Percentiles rank a stretch among this genome's conserved stretches.
These are phyloP conservation scores for Termitomyces sp. DNA, from an alignment of 768 basidiomycete species.

Conservation along the genomic window DNA sequence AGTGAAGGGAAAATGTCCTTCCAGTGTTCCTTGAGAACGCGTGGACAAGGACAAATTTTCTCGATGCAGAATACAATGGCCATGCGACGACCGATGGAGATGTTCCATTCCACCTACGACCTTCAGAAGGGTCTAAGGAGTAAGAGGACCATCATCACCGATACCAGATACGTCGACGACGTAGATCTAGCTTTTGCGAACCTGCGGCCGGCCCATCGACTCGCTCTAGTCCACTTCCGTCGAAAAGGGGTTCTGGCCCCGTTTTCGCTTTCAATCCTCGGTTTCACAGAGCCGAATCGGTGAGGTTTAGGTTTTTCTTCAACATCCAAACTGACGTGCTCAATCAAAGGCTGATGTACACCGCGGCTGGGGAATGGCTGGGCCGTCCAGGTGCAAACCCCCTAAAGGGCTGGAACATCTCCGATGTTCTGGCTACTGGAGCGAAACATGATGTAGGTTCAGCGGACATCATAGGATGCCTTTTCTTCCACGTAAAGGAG, in stretches of 20 bases:
- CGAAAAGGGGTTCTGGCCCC: constrained; percentile 34
- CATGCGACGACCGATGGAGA: constrained; percentile 32
- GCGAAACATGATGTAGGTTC: constrained; percentile 26
- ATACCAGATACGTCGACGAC: constrained; percentile 33
- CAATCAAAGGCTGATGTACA: constrained; percentile 36
- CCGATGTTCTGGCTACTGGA: constrained; percentile 34
- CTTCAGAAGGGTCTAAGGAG: constrained; percentile 23
- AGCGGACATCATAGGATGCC: constrained; percentile 33
- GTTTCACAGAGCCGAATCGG: constrained; percentile 35
- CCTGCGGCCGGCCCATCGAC: constrained; percentile 35
- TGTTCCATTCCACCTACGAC: constrained; percentile 25
- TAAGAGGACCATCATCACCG: constrained; percentile 25
- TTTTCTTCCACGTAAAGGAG: constrained; percentile 39
- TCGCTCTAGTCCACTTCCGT: constrained; percentile 30
- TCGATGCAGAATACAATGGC: constrained; percentile 32
- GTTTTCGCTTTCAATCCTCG: constrained; percentile 25
- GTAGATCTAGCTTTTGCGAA: constrained; percentile 33
- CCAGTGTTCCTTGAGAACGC: constrained; percentile 24
- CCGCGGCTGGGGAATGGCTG: constrained; percentile 39
- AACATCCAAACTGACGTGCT: not conserved
- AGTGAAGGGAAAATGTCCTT: constrained; percentile 31
- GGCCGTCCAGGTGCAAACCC: constrained; percentile 35
- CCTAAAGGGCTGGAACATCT: constrained; percentile 44
- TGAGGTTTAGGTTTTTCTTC: constrained; percentile 9
- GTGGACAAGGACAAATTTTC: constrained; percentile 28